phyloP scores from a whole-genome alignment of 2,329 filamentous ascomycete species.

The Fusarium verticillioides region DNA sequence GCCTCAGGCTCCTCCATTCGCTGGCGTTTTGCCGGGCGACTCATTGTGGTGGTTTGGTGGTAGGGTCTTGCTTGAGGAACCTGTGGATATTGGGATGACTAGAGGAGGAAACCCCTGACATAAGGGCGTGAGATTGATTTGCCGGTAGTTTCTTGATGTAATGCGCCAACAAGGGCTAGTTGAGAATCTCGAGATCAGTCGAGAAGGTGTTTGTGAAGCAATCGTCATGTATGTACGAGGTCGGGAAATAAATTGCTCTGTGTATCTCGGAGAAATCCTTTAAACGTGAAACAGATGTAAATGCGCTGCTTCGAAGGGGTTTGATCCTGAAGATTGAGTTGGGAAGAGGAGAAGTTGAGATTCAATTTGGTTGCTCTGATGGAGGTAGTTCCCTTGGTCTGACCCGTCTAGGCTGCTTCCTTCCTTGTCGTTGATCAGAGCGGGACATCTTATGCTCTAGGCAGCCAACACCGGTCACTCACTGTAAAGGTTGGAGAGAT shows the following conservation, averaged over 20 bases:
- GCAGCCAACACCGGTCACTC: background rate
- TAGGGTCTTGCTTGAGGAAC: too few relatives aligned
- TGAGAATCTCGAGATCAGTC: background rate
- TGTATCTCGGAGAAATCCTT: background rate
- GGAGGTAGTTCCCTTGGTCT: background rate
- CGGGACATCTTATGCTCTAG: background rate
- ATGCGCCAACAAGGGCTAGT: background rate
- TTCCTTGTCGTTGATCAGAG: constrained; percentile 1
- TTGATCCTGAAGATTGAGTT: background rate
- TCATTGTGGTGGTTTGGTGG: constrained; percentile 42
- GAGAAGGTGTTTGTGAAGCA: background rate
- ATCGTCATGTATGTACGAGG: constrained; percentile 19
- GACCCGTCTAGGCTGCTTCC: background rate
- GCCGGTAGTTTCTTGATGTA: background rate
- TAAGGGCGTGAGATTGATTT: background rate
- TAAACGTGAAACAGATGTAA: background rate
- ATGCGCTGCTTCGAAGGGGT: background rate
- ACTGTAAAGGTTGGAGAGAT: background rate
- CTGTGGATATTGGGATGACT: background rate
- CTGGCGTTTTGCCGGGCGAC: constrained; percentile 48
- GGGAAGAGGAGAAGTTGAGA: background rate
- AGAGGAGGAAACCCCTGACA: background rate
- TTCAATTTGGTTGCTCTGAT: background rate
- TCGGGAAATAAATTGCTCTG: constrained; percentile 27
- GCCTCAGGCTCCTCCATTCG: constrained; percentile 31